Evolutionary conservation across 169 alveolate genomes (phyloP).

Genomic region (Plasmodium inui): DNA sequence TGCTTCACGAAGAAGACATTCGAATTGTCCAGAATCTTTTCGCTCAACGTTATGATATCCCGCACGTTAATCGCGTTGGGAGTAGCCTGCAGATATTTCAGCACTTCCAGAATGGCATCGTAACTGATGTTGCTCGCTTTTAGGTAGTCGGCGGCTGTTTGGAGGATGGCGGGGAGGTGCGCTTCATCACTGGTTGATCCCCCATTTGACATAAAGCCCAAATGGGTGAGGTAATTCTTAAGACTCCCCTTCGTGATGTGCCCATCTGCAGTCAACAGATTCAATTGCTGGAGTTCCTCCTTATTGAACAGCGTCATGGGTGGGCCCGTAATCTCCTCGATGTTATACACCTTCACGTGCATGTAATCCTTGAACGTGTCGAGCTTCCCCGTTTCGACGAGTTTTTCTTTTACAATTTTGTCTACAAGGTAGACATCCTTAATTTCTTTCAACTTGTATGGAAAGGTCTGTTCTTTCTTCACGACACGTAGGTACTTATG

Average conservation of each 20-base stretch:
- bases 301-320: neutral
- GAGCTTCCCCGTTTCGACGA: neutral
- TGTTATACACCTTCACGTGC: slow-evolving; percentile 19
- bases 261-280: neutral
- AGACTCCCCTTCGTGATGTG: slow-evolving; percentile 20
- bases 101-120: slow-evolving; percentile 26
- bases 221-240: slow-evolving; percentile 13
- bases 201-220: neutral
- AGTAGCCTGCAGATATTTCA: slow-evolving; percentile 14
- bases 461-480: slow-evolving; percentile 19
- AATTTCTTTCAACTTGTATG: slow-evolving; percentile 16
- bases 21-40: slow-evolving; percentile 9
- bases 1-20: neutral
- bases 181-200: neutral
- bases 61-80: neutral
- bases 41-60: slow-evolving; percentile 25
- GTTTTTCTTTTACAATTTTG: slow-evolving; percentile 9
- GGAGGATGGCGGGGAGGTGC: neutral
- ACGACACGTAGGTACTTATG: slow-evolving; percentile 6
- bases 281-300: neutral
- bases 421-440: slow-evolving; percentile 31
- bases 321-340: neutral
- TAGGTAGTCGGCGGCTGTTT: neutral
- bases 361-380: neutral
- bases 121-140: slow-evolving; percentile 3